A percentile compares a stretch with the other conserved stretches of the same genome.
Conservation (phyloP, 225 moss, liverwort and hornwort species). For the Bryoerythrophyllum caledonicum region DNA sequence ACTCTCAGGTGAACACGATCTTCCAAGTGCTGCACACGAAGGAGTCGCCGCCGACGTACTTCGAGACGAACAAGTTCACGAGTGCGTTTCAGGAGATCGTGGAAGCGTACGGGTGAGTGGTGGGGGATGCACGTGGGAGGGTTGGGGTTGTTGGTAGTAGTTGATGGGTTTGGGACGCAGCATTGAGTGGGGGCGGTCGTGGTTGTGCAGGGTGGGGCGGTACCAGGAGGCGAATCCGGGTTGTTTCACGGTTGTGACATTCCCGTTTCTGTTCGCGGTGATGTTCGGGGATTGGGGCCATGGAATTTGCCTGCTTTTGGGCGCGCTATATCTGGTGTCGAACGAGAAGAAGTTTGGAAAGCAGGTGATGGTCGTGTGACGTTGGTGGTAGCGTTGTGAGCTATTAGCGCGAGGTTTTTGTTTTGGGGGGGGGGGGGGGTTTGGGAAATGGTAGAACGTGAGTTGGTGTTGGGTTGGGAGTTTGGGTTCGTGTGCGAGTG, state of each 20-base stretch:
- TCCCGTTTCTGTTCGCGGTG: conserved; percentile 96
- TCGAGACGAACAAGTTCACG: conserved; percentile 96
- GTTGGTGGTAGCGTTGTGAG: neutral
- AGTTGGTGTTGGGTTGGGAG: neutral
- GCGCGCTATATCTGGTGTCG: conserved; percentile 64
- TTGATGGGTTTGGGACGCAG: neutral
- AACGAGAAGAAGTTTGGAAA: conserved; percentile 78
- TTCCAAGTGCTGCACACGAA: conserved; percentile 91
- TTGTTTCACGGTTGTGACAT: conserved; percentile 88
- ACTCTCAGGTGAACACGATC: conserved; percentile 96
- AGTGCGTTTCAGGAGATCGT: conserved; percentile 95
- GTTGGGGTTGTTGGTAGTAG: neutral
- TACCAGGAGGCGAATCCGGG: conserved; percentile 99
- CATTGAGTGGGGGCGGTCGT: conserved; percentile 6
- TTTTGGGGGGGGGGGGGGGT: neutral
- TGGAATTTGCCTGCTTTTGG: conserved; percentile 73
- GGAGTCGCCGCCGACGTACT: conserved; percentile 90
- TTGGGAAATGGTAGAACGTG: neutral
- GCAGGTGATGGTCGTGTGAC: conserved; percentile 49
- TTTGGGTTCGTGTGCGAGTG: neutral
- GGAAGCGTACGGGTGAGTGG: conserved; percentile 92
- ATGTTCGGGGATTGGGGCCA: conserved; percentile 99
- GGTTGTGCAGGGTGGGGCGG: conserved; percentile 76
- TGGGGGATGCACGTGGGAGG: neutral
- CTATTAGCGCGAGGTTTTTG: neutral